phyloP scores from a whole-genome alignment of 2,329 filamentous ascomycete species.

The Beauveria scarabaeidicola region DNA sequence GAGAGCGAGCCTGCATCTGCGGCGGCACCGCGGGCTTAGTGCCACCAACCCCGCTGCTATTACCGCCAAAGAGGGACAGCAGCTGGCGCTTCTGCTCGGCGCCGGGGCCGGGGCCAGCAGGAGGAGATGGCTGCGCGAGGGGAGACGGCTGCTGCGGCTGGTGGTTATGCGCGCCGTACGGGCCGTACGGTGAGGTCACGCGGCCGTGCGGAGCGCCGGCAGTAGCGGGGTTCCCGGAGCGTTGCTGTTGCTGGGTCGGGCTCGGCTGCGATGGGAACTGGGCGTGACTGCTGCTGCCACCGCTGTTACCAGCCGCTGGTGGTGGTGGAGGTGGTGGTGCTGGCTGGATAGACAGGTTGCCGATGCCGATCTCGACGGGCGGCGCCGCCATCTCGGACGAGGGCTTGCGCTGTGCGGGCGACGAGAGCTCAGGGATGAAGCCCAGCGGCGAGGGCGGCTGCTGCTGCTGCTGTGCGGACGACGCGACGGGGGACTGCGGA shows the following conservation, averaged over 20 bases:
- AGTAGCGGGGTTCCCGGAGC: neutral
- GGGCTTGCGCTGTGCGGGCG: neutral
- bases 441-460: constrained; percentile 4
- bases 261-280: constrained; percentile 20
- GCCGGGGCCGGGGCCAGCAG: constrained; percentile 5
- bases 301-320: neutral
- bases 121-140: neutral
- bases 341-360: constrained; percentile 21
- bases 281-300: constrained; percentile 22
- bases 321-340: constrained; percentile 13
- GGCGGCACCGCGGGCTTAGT: neutral
- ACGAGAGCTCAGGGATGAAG: constrained; percentile 5
- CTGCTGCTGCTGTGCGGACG: constrained; percentile 12
- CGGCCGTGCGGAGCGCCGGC: neutral
- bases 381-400: constrained; percentile 15
- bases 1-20: constrained; percentile 2
- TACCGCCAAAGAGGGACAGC: constrained; percentile 52
- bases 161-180: neutral
- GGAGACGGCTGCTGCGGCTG: constrained; percentile 14
- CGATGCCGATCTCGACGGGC: constrained; percentile 20
- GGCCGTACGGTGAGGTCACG: neutral
- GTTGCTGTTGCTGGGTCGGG: neutral
- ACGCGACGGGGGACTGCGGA: neutral
- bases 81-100: constrained; percentile 37
- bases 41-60: neutral